Evolutionary conservation across 192 early-diverging fungal species (phyloP), one percentile per base, ranked within the genome.

Genomic region (Linnemannia exigua): DNA sequence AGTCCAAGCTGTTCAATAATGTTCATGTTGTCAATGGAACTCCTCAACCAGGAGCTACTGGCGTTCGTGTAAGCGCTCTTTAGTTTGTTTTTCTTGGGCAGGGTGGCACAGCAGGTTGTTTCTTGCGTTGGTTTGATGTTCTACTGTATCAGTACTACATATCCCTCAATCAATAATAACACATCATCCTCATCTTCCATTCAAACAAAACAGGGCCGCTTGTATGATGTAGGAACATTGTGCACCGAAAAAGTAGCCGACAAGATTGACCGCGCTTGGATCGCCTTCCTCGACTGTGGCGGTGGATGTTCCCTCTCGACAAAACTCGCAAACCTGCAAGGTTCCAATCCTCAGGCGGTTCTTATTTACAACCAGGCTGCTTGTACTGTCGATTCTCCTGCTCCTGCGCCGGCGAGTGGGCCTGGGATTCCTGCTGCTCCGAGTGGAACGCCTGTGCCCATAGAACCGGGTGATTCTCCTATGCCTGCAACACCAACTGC

Each of bases 221-320:
- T 86, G 20, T 86, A 86, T 37, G 83, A 85, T 73, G 82, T 85
- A 11, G 82, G 82, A 47, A 79, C 52, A 50, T 41, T 85, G 31
- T 85, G 82, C 14, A 36, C 74, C 4, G 67, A 33, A 15, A 79
- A 79, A 8, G 61, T 86, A 9, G 33, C 74, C 20, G 78, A 79
- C 41, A 86, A 76, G 48, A 74, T 86, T 25, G 74, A 76, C 33
- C 83, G 77, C 11, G 78, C 83, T 0, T 86, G 83, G 83, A 35
- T 86, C n/a, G 83, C 83, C 14, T 80, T 79, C 31, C 47, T 86
- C 17, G 77, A 80, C 70, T 79, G 74, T 25, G 50, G 67, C 3
- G 78, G 51, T 17, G 77, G 82, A 37, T 86, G 83, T 54, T 8
- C 83, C 0, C 38, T 86, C 5, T 25, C 73, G 3, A 80, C 83